These are phyloP conservation scores for Citrullus amarus DNA, from an alignment of 306 rosid species.

Conservation along the genomic window DNA sequence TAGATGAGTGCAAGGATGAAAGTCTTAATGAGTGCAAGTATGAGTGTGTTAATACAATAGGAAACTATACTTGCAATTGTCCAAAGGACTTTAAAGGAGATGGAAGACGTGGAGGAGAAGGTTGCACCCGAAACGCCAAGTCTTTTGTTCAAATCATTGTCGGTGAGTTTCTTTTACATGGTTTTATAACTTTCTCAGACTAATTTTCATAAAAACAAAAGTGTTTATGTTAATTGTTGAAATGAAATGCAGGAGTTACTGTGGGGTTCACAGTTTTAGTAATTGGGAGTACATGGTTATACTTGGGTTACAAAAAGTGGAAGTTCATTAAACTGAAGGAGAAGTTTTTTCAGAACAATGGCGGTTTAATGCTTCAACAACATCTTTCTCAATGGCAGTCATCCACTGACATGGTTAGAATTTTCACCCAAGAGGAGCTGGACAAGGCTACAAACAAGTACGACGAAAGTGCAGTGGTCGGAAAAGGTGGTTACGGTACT, in stretches of 20 bases:
- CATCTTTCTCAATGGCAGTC: constrained; percentile 13
- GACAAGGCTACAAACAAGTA: constrained; percentile 30
- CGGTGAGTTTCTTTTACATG: neutral
- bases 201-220: too few relatives aligned
- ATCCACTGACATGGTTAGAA: neutral
- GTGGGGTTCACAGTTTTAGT: constrained; percentile 9
- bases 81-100: constrained; percentile 3
- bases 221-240: neutral
- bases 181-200: too few relatives aligned
- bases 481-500: constrained; percentile 28
- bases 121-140: neutral
- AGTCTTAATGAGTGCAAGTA: neutral
- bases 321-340: constrained; percentile 17
- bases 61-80: constrained; percentile 3
- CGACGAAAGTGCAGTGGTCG: constrained; percentile 15
- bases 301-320: constrained; percentile 18
- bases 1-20: neutral
- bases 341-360: constrained; percentile 25
- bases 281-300: constrained; percentile 10
- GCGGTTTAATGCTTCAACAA: constrained; percentile 21
- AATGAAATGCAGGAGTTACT: constrained; percentile 10
- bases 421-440: constrained; percentile 16
- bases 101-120: neutral
- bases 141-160: neutral
- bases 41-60: constrained; percentile 5